Conservation (phyloP, 306 rosid genomes). For the Purshia tridentata region DNA sequence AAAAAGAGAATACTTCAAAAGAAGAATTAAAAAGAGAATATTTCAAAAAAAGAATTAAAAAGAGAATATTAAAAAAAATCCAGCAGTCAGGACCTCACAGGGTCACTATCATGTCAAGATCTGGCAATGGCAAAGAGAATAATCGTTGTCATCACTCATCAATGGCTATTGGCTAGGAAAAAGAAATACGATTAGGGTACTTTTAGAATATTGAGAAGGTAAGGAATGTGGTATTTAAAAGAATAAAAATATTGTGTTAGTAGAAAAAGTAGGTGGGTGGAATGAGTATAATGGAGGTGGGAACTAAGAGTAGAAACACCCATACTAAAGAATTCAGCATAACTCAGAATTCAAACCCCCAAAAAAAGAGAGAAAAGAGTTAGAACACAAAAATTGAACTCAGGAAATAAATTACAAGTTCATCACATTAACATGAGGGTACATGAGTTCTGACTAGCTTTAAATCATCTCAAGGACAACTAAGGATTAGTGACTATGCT, state of each 20-base stretch:
- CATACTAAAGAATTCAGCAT: background rate
- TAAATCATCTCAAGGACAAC: background rate
- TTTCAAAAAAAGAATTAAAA: no score
- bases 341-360: background rate
- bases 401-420: background rate
- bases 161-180: no score
- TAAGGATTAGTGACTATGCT: background rate
- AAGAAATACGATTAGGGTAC: no score
- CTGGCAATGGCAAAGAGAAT: no score
- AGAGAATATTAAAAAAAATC: no score
- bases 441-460: background rate
- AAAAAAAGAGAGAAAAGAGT: background rate
- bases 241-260: background rate
- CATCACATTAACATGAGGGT: background rate
- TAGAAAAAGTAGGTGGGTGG: background rate
- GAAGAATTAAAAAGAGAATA: no score
- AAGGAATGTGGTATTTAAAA: background rate
- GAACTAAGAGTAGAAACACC: background rate
- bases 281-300: conserved; percentile 5
- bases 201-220: background rate
- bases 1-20: no score
- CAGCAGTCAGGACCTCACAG: background rate
- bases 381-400: background rate
- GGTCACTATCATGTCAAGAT: no score
- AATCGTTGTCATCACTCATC: no score